Conservation (phyloP, 2,329 filamentous ascomycete genomes). For the Phialocephala sp. region DNA sequence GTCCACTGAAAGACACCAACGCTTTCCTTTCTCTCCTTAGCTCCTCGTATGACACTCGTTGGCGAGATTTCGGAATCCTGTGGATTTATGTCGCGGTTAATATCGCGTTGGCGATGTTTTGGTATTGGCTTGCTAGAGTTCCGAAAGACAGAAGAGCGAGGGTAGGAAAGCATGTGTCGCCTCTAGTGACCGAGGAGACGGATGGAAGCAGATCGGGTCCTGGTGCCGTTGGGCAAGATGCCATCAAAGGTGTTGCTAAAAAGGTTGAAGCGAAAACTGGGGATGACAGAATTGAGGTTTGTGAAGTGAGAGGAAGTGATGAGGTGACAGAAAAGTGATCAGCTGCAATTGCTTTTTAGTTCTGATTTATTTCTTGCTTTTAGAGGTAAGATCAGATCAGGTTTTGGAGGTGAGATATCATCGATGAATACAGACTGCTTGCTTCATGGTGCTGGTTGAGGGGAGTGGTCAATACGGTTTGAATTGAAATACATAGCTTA, state of each 20-base stretch:
- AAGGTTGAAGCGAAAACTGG: not conserved
- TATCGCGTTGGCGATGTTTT: slow-evolving; percentile 10
- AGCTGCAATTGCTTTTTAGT: not conserved
- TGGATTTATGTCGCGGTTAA: slow-evolving; percentile 22
- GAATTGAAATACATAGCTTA: too few relatives aligned
- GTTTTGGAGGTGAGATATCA: not conserved
- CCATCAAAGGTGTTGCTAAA: not conserved
- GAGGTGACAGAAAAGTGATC: not conserved
- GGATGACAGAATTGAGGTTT: not conserved
- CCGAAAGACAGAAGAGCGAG: slow-evolving; percentile 12
- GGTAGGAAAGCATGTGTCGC: not conserved
- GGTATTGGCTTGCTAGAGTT: slow-evolving; percentile 22
- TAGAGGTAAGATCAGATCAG: not conserved
- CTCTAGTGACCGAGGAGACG: not conserved
- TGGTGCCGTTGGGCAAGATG: not conserved
- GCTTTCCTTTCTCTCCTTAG: slow-evolving; percentile 10
- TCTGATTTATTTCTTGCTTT: not conserved
- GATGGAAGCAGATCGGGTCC: not conserved
- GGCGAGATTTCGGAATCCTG: slow-evolving; percentile 22
- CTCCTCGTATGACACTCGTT: slow-evolving; percentile 11
- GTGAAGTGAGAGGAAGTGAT: not conserved
- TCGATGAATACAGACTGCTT: not conserved
- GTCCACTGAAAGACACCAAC: slow-evolving; percentile 20
- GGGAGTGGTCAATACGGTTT: too few relatives aligned
- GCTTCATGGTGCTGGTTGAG: not conserved